A percentile compares a stretch with the other conserved stretches of the same genome.
Conservation (phyloP, 2,329 filamentous ascomycete species). For the Cytospora leucostoma region DNA sequence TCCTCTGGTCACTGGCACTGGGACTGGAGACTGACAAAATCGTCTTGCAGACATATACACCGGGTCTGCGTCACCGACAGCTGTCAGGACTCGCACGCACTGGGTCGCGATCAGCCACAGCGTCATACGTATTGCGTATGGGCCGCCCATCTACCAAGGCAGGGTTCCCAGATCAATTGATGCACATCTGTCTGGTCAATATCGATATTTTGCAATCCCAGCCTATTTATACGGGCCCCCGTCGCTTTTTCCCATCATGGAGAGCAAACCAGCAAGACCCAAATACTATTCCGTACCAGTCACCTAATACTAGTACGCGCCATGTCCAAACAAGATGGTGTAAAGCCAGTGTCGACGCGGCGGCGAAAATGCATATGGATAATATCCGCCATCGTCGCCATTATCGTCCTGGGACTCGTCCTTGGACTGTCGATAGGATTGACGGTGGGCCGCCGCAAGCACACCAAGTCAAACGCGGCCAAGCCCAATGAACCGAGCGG, state of each 20-base stretch:
- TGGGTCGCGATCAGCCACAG: background rate
- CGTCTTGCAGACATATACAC: background rate
- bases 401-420: background rate
- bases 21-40: background rate
- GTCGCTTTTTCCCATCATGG: background rate
- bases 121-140: background rate
- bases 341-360: background rate
- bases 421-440: background rate
- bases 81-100: background rate
- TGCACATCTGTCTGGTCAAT: background rate
- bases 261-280: background rate
- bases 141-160: background rate
- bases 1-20: too few species aligned
- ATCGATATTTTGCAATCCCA: background rate
- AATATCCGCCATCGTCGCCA: background rate
- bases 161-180: background rate
- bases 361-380: background rate
- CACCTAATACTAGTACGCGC: background rate
- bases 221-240: background rate
- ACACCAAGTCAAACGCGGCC: background rate
- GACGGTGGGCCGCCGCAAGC: background rate
- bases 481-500: background rate
- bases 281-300: background rate
- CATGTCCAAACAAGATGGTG: background rate
- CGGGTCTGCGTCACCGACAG: conserved; percentile 1